A percentile compares a stretch with the other conserved stretches of the same genome.
These are phyloP conservation scores for Aeschynomene evenia DNA, from an alignment of 306 rosid species.

Conservation along the genomic window DNA sequence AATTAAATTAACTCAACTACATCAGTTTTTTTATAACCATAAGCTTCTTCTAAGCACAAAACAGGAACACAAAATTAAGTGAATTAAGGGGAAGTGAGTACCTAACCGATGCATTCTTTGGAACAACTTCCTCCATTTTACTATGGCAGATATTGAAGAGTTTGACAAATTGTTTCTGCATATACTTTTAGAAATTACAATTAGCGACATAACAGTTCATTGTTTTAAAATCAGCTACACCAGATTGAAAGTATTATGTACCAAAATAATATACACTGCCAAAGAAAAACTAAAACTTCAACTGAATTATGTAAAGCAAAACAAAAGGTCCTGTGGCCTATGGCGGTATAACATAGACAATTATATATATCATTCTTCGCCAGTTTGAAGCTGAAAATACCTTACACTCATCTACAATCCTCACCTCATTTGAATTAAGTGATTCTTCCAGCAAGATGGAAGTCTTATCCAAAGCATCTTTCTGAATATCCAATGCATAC, in stretches of 20 bases:
- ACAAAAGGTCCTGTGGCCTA: not conserved
- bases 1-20: not conserved
- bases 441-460: slow-evolving; percentile 56
- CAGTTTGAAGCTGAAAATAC: slow-evolving; percentile 13
- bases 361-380: not conserved
- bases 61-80: slow-evolving; percentile 11
- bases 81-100: slow-evolving; percentile 30
- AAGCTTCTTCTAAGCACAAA: not conserved
- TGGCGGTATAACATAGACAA: not conserved
- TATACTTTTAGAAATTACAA: slow-evolving; percentile 26
- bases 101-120: slow-evolving; percentile 58
- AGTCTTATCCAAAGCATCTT: slow-evolving; percentile 70
- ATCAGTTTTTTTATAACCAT: not conserved
- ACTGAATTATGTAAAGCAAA: not conserved
- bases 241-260: not conserved
- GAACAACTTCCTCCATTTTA: slow-evolving; percentile 73
- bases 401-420: not conserved
- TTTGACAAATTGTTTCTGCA: slow-evolving; percentile 67
- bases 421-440: slow-evolving; percentile 54
- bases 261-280: not conserved
- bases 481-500: slow-evolving; percentile 76
- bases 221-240: not conserved
- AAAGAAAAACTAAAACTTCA: not conserved
- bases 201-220: slow-evolving; percentile 16
- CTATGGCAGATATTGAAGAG: slow-evolving; percentile 79